Evolutionary conservation across 257 asterid genomes (phyloP), one percentile per base, ranked within the genome.

Genomic region (Linderniella brevidens): DNA sequence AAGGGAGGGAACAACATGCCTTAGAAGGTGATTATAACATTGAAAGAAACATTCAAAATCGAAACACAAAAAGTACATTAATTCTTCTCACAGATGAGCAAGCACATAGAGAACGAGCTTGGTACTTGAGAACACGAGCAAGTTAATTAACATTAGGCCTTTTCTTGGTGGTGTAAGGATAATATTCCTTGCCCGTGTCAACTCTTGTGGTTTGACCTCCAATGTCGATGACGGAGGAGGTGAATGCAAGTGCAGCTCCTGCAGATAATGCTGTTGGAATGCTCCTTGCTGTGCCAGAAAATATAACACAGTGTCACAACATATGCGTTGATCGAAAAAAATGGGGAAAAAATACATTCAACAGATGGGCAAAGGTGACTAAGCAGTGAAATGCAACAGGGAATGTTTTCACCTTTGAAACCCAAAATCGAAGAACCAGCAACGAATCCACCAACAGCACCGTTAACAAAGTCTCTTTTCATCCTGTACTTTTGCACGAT

Each of bases 361-460:
- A 25, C 32, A 25, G 49, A 37, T 37, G 40, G 11, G 9, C 49
- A 16, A 2, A 11, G 16, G 4, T 1, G 16, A 14, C n/a, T 40
- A 8, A 14, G 16, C n/a, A 40, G 3, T 40, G 44, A 40, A 40
- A 2, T 40, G 16, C 3, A 14, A 40, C 1, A 8, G 44, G 14
- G 44, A 14, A 11, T 40, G n/a, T 11, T 1, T 44, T 65, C 53
- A 85, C 99, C 99, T 85, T 66, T 81, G 69, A 61, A 80, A 55
- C 96, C 98, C 62, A 88, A 56, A 60, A 88, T 58, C 37, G 96
- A 53, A 55, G 94, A 86, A 48, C 98, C 98, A 43, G 94, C 96
- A 64, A 71, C 83, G 50, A 88, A 85, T 49, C 94, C 96, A 61
- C 99, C 96, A 57, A 86, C 78, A 41, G 96, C 94, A 49, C 96